Base-by-base conservation (phyloP, 2,329 filamentous ascomycete species). In the Scytalidium sp. region DNA sequence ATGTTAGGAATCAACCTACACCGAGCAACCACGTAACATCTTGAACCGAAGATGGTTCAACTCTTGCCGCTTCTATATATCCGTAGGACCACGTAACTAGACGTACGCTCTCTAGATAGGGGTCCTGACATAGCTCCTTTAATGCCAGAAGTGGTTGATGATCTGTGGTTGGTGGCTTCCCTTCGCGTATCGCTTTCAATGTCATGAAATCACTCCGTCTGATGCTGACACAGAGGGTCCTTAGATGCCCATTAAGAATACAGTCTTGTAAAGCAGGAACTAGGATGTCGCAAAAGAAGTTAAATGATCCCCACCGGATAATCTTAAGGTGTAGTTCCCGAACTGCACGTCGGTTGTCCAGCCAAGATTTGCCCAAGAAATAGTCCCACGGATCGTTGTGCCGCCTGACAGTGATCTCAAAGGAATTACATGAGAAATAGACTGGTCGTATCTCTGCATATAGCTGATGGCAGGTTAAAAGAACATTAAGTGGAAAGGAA, bases 191-290 rank as follows among this genome's bases (percentile, higher is more conserved):
- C 20, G 55, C 49, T 17, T 43, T 8, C 32, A 8, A 36, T n/a
- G 32, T 36, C 4, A 36, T 36, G 32, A 36, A 36, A n/a, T 36
- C 32, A n/a, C 32, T 36, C 17, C 4, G 32, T n/a, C 32, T 58
- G 15, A 62, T 48, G 29, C 47, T 32, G n/a, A 63, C 46, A 36
- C 60, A 55, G 13, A 66, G n/a, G 2, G 47, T 23, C 41, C 60
- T 56, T 17, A 66, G 45, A 10, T 43, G 52, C 3, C 62, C 63
- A 44, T 60, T 56, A 13, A 63, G 47, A 8, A 65, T 58, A 47
- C 56, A 61, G 20, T 59, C 56, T 25, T 60, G 54, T 2, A 64
- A 13, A 2, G 52, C 27, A 1, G 54, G 59, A 5, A 56, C 29
- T 13, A 63, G 40, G 1, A 3, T 43, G 11, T 46, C 36, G 7